A percentile compares a stretch with the other conserved stretches of the same genome.
phyloP scores from a whole-genome alignment of 148 eudicot species.

The Fagopyrum esculentum region DNA sequence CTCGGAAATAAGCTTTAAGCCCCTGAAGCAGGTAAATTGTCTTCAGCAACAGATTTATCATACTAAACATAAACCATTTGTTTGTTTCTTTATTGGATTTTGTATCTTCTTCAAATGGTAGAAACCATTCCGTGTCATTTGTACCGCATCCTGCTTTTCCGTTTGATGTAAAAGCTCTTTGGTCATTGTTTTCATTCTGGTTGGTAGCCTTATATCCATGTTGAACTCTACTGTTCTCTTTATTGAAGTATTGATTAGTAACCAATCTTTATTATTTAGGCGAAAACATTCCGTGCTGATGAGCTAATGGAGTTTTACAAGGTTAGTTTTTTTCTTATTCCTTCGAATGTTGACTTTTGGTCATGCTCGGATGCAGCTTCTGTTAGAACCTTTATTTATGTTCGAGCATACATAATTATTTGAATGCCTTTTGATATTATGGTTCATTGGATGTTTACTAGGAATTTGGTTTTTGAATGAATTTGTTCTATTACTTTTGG shows the following conservation, averaged over 20 bases:
- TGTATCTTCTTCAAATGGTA: background rate
- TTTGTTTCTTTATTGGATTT: background rate
- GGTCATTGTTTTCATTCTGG: background rate
- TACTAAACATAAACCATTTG: background rate
- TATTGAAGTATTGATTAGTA: slow-evolving; percentile 3
- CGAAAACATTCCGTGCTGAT: slow-evolving; percentile 67
- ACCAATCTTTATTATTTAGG: slow-evolving; percentile 30
- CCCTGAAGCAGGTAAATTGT: slow-evolving; percentile 72
- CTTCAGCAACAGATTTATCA: background rate
- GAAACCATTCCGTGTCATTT: background rate
- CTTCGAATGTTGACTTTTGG: background rate
- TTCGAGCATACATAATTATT: background rate
- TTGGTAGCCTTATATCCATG: background rate
- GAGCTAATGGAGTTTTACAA: slow-evolving; percentile 92
- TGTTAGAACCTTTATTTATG: background rate
- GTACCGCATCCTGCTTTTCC: background rate
- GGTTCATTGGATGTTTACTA: background rate
- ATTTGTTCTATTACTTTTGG: slow-evolving; percentile 12
- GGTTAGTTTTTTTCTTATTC: slow-evolving; percentile 30
- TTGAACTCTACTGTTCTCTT: background rate
- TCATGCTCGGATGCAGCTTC: background rate
- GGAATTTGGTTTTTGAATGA: background rate
- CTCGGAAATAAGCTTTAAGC: slow-evolving; percentile 60
- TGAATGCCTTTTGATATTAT: background rate
- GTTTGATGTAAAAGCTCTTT: background rate